These are phyloP conservation scores for Colletotrichum godetiae DNA, from an alignment of 2,329 filamentous ascomycete genomes.

Conservation along the genomic window DNA sequence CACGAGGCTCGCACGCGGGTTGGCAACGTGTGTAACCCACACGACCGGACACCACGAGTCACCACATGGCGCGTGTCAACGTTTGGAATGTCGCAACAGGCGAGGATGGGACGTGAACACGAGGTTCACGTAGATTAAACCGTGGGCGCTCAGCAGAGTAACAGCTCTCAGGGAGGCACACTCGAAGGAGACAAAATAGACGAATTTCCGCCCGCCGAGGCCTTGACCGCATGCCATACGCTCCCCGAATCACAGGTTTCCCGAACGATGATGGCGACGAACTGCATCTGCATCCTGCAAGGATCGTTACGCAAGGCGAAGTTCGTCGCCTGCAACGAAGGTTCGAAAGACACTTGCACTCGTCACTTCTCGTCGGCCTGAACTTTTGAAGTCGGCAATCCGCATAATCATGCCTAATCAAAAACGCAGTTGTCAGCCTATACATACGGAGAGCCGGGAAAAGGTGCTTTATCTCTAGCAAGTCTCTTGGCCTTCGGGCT, in stretches of 20 bases:
- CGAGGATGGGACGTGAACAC: conserved; percentile 9
- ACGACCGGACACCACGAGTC: neutral
- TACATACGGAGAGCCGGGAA: neutral
- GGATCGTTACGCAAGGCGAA: conserved; percentile 3
- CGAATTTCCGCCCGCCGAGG: neutral
- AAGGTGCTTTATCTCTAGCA: neutral
- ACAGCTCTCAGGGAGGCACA: no score
- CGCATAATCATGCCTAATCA: conserved; percentile 32
- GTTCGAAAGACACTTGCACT: neutral
- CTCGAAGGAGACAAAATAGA: conserved; percentile 17
- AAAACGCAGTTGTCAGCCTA: conserved; percentile 16
- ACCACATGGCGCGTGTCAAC: conserved; percentile 20
- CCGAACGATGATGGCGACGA: neutral
- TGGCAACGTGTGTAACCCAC: neutral
- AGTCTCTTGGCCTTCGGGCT: neutral
- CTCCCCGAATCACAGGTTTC: neutral
- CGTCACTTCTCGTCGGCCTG: neutral
- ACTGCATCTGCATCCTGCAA: neutral
- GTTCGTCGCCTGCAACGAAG: neutral
- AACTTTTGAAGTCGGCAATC: conserved; percentile 17
- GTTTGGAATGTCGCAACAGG: conserved; percentile 10
- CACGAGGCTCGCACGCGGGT: conserved; percentile 12
- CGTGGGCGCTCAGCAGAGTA: neutral
- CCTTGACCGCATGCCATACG: neutral
- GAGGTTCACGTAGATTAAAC: conserved; percentile 23